These are phyloP conservation scores for Malassezia sp. DNA, from an alignment of 1,284 basidiomycete species.

Conservation along the genomic window DNA sequence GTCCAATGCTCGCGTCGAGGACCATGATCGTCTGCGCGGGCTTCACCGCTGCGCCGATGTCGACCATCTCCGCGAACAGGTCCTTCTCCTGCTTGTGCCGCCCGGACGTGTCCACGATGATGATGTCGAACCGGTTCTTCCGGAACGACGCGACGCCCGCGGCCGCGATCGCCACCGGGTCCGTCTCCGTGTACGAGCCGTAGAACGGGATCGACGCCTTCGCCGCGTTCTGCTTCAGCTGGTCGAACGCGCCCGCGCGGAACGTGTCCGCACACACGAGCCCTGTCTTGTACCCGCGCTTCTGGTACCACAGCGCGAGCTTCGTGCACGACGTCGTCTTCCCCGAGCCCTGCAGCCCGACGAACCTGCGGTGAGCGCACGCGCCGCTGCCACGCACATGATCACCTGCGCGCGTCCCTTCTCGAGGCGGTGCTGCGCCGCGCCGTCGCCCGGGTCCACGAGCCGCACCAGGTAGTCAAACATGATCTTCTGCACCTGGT, in stretches of 20 bases:
- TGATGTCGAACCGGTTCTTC: constrained; percentile 93
- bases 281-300: constrained; percentile 91
- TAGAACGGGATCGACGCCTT: constrained; percentile 99
- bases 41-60: constrained; percentile 81
- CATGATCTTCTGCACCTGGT: constrained; percentile 53
- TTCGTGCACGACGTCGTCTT: constrained; percentile 83
- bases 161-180: constrained; percentile 86
- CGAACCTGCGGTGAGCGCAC: constrained; percentile 21
- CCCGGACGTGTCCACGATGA: constrained; percentile 97
- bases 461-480: constrained; percentile 91
- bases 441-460: constrained; percentile 58
- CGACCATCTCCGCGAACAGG: constrained; percentile 94
- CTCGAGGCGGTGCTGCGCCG: constrained; percentile 31
- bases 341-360: constrained; percentile 66
- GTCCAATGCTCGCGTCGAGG: constrained; percentile 56
- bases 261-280: constrained; percentile 99
- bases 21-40: constrained; percentile 55
- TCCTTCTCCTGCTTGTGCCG: constrained; percentile 95
- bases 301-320: constrained; percentile 83
- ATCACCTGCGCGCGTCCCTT: constrained; percentile 90
- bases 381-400: constrained; percentile 55
- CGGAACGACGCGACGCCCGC: constrained; percentile 94
- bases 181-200: constrained; percentile 96
- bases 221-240: constrained; percentile 78
- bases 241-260: constrained; percentile 97